Evolutionary conservation across 1,284 basidiomycete genomes (phyloP), one percentile per base, ranked within the genome.

Genomic region (Mycena citricolor): DNA sequence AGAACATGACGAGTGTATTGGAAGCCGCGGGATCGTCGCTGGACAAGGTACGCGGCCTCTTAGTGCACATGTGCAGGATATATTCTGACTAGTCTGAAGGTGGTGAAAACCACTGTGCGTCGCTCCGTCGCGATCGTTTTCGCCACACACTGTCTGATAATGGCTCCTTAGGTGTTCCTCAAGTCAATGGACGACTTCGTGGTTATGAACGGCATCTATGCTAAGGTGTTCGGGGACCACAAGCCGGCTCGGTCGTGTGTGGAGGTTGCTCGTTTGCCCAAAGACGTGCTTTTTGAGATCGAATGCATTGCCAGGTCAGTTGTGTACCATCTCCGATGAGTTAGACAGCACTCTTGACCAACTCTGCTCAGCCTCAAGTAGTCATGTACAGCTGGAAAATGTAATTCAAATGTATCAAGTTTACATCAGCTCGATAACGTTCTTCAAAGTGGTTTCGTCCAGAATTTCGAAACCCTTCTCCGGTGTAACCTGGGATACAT

Each of bases 231-330:
- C 63, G 90, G 87, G n/a, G 73, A 81, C 39, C 88, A 94, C 73
- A 94, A 91, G 69, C 95, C 95, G 37, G 92, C 95, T 1, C 77
- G 95, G 50, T 94, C 91, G 16, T 86, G 89, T 39, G 90, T 95
- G 39, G 88, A 92, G 73, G 91, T 84, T 39, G 66, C 72, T 31
- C 64, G 58, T 32, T 59, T 77, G 32, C 74, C 74, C 1, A 75
- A 69, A 49, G 73, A 76, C 51, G 73, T 74, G 5, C 73, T 94
- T 26, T 86, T 97, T 42, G 95, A 99, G 74, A 81, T 98, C 52
- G 94, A 98, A 70, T 85, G 83, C 57, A 88, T 95, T 61, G 90
- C 85, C 12, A 80, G 77, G 79, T 79, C 50, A 44, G 73, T 62
- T 8, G 13, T 16, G 20, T 12, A 16, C 30, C 17, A 35, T 4